Evolutionary conservation across 2,329 filamentous ascomycete genomes (phyloP).

Genomic region (Paracoccidioides lutzii): DNA sequence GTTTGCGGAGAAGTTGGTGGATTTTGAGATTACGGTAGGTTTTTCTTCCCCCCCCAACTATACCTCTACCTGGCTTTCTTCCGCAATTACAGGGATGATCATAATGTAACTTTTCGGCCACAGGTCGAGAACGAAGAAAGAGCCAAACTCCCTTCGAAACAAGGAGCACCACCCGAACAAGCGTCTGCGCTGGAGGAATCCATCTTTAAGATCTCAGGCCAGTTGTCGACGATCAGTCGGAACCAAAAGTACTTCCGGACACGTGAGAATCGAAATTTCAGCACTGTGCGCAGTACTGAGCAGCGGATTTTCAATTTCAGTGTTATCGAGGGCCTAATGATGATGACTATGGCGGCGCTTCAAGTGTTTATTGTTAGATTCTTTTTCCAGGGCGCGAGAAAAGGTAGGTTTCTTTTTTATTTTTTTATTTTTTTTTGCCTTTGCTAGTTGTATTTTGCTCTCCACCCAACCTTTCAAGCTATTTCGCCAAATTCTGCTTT

Average conservation of each 20-base stretch:
- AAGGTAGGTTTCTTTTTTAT: conserved; percentile 35
- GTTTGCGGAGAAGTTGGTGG: conserved; percentile 92
- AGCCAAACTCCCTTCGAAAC: conserved; percentile 72
- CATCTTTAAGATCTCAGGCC: conserved; percentile 84
- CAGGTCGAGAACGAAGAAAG: conserved; percentile 85
- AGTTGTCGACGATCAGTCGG: conserved; percentile 83
- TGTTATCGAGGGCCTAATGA: conserved; percentile 79
- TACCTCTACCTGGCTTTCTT: too few species aligned
- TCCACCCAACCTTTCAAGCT: not conserved
- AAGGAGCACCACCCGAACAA: conserved; percentile 78
- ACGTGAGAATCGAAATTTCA: conserved; percentile 96
- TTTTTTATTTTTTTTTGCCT: not conserved
- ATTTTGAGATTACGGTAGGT: conserved; percentile 87
- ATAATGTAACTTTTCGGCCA: not conserved
- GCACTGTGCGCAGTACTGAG: conserved; percentile 92
- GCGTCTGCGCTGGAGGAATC: conserved; percentile 82
- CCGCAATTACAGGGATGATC: too few species aligned
- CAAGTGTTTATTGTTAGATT: conserved; percentile 97
- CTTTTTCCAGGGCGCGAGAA: conserved; percentile 87
- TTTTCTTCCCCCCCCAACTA: conserved; percentile 1
- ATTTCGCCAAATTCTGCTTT: not conserved
- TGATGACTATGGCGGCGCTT: conserved; percentile 86
- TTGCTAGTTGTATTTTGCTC: not conserved
- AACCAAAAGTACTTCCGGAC: conserved; percentile 99
- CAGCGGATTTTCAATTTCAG: conserved; percentile 94